phyloP scores from a whole-genome alignment of 495 filamentous ascomycete species.

The Penicillium crystallinum region DNA sequence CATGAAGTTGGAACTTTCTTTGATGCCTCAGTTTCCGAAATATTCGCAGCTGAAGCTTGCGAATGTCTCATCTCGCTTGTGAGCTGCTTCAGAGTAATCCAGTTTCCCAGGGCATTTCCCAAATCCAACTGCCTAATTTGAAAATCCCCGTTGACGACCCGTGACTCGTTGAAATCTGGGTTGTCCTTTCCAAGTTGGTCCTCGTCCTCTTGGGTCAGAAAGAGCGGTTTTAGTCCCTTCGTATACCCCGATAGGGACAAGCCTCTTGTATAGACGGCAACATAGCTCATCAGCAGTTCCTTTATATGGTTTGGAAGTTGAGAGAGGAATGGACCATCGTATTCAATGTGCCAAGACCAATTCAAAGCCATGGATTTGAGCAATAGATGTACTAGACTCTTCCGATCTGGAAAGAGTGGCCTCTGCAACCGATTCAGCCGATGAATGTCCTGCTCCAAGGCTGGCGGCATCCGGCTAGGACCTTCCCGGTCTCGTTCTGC shows the following conservation, averaged over 20 bases:
- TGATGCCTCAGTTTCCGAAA: not conserved
- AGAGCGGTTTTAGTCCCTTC: slow-evolving; percentile 30
- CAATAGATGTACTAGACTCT: slow-evolving; percentile 52
- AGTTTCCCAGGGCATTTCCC: slow-evolving; percentile 52
- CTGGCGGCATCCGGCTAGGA: not conserved
- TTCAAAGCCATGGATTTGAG: slow-evolving; percentile 59
- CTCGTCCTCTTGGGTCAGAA: slow-evolving; percentile 11
- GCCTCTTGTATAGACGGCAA: slow-evolving; percentile 48
- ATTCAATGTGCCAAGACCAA: slow-evolving; percentile 63
- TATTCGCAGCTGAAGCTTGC: slow-evolving; percentile 9
- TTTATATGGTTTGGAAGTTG: slow-evolving; percentile 59
- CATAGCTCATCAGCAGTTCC: slow-evolving; percentile 55
- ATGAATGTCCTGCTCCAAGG: slow-evolving; percentile 19
- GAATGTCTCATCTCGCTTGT: slow-evolving; percentile 44
- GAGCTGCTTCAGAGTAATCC: slow-evolving; percentile 56
- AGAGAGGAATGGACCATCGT: slow-evolving; percentile 62
- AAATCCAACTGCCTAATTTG: slow-evolving; percentile 61
- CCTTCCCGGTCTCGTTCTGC: not conserved
- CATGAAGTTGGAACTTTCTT: slow-evolving; percentile 30
- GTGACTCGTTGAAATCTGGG: slow-evolving; percentile 25
- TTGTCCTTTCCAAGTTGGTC: slow-evolving; percentile 11
- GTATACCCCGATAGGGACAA: slow-evolving; percentile 19
- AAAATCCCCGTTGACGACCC: slow-evolving; percentile 33
- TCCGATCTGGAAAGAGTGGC: slow-evolving; percentile 33
- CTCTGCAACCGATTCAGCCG: slow-evolving; percentile 41